A percentile compares a stretch with the other conserved stretches of the same genome.
Conservation (phyloP, 148 eudicot species). For the Amaranthus hypochondriacus region DNA sequence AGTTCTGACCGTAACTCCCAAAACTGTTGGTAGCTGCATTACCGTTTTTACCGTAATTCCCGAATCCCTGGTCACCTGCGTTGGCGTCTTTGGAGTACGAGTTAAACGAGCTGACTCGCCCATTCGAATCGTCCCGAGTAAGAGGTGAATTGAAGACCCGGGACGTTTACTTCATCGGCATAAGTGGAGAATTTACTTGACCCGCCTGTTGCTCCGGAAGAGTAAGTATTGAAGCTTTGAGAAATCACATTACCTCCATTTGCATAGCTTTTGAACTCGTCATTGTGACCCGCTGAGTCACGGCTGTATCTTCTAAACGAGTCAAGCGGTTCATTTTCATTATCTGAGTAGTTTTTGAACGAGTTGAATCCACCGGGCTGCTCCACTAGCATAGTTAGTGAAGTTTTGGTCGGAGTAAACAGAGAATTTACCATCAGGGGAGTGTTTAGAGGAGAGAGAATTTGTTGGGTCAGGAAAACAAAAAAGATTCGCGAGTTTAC, state of each 20-base stretch:
- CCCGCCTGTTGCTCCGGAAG: slow-evolving; percentile 53
- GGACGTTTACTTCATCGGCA: slow-evolving; percentile 35
- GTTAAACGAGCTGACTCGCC: slow-evolving; percentile 35
- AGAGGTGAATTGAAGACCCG: slow-evolving; percentile 48
- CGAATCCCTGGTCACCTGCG: slow-evolving; percentile 45
- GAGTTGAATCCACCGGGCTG: slow-evolving; percentile 42
- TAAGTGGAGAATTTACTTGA: slow-evolving; percentile 42
- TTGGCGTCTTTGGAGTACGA: slow-evolving; percentile 37
- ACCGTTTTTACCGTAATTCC: slow-evolving; percentile 55
- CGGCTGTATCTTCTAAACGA: slow-evolving; percentile 65
- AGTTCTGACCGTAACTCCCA: slow-evolving; percentile 34
- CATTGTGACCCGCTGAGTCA: slow-evolving; percentile 52
- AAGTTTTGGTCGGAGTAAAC: slow-evolving; percentile 50
- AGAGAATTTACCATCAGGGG: slow-evolving; percentile 25
- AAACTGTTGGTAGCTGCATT: slow-evolving; percentile 38
- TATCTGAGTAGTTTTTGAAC: slow-evolving; percentile 50
- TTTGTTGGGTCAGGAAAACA: slow-evolving; percentile 52
- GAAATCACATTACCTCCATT: slow-evolving; percentile 35
- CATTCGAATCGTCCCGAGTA: slow-evolving; percentile 55
- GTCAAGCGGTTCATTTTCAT: slow-evolving; percentile 29
- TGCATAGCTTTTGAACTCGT: slow-evolving; percentile 44
- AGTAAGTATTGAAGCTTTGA: slow-evolving; percentile 55
- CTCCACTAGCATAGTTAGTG: slow-evolving; percentile 60
- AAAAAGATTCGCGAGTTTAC: slow-evolving; percentile 56
- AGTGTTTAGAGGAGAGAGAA: slow-evolving; percentile 39